A percentile compares a stretch with the other conserved stretches of the same genome.
phyloP scores from a whole-genome alignment of 805 yeast genomes.

The Saccharomycopsis capsularis region DNA sequence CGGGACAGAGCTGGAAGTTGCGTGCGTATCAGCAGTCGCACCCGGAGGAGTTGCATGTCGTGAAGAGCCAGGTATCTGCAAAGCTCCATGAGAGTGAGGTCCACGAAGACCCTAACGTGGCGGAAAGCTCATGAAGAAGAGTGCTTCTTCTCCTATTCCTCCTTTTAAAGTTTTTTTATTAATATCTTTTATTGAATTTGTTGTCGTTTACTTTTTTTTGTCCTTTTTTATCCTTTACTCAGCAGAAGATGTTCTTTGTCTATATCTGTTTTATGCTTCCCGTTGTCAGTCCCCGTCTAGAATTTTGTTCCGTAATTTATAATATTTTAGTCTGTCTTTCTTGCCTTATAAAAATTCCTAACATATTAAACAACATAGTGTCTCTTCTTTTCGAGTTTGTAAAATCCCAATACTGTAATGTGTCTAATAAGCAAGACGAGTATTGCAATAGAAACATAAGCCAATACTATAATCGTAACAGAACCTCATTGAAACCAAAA shows the following conservation, averaged over 20 bases:
- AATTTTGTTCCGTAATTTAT: too few species aligned
- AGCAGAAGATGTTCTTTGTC: neutral
- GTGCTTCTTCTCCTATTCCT: neutral
- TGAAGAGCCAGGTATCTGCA: constrained; percentile 50
- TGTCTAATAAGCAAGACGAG: too few species aligned
- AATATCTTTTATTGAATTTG: too few species aligned
- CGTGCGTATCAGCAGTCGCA: constrained; percentile 67
- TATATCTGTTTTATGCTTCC: neutral
- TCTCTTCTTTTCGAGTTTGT: too few species aligned
- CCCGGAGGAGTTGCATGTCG: constrained; percentile 71
- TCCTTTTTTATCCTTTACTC: neutral
- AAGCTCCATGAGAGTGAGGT: constrained; percentile 23
- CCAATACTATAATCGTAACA: too few species aligned
- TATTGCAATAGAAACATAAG: too few species aligned
- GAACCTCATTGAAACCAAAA: neutral
- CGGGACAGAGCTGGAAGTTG: constrained; percentile 70
- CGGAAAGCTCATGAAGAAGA: constrained; percentile 40
- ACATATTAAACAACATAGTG: too few species aligned
- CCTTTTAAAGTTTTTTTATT: too few species aligned
- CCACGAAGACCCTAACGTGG: constrained; percentile 53
- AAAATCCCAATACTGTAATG: too few species aligned
- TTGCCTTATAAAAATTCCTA: too few species aligned
- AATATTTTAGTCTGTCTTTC: neutral
- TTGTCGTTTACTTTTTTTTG: neutral
- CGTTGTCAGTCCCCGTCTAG: neutral